phyloP scores from a whole-genome alignment of 768 basidiomycete species.

The Guyanaporus albipodus region DNA sequence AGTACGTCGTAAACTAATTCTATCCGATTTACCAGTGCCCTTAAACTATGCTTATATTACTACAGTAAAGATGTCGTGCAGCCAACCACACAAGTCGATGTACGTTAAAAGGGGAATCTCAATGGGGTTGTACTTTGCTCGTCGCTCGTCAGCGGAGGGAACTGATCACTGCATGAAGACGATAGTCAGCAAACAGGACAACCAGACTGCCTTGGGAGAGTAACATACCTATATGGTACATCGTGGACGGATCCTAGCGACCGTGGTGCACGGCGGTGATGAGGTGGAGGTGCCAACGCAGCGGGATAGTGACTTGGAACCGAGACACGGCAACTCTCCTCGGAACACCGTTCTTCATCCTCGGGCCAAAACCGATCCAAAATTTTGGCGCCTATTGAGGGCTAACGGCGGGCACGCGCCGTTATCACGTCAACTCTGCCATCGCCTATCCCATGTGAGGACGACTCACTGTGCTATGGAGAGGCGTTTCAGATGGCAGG shows the following conservation, averaged over 20 bases:
- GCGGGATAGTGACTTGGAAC: slow-evolving; percentile 12
- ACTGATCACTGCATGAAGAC: slow-evolving; percentile 13
- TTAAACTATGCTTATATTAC: slow-evolving; percentile 17
- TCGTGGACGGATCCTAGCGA: slow-evolving; percentile 8
- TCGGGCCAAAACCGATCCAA: slow-evolving; percentile 32
- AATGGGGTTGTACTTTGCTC: slow-evolving; percentile 14
- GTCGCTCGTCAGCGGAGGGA: slow-evolving; percentile 13
- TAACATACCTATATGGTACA: slow-evolving; percentile 14
- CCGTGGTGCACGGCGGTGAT: slow-evolving; percentile 24
- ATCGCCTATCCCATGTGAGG: neutral
- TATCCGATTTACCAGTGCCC: slow-evolving; percentile 9
- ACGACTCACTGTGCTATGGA: slow-evolving; percentile 14
- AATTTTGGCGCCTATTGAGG: slow-evolving; percentile 27
- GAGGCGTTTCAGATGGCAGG: slow-evolving; percentile 1
- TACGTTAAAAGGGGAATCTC: slow-evolving; percentile 28
- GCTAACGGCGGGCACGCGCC: slow-evolving; percentile 11
- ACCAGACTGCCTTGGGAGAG: neutral
- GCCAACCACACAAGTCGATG: neutral
- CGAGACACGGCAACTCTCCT: slow-evolving; percentile 15
- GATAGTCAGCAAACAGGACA: neutral
- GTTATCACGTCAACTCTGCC: slow-evolving; percentile 8
- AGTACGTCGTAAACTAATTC: slow-evolving; percentile 17
- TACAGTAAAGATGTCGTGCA: neutral
- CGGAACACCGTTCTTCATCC: slow-evolving; percentile 20
- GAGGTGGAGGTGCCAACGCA: slow-evolving; percentile 28